Evolutionary conservation across 176 grass and related monocot species (phyloP).

Genomic region (Phoenix dactylifera): DNA sequence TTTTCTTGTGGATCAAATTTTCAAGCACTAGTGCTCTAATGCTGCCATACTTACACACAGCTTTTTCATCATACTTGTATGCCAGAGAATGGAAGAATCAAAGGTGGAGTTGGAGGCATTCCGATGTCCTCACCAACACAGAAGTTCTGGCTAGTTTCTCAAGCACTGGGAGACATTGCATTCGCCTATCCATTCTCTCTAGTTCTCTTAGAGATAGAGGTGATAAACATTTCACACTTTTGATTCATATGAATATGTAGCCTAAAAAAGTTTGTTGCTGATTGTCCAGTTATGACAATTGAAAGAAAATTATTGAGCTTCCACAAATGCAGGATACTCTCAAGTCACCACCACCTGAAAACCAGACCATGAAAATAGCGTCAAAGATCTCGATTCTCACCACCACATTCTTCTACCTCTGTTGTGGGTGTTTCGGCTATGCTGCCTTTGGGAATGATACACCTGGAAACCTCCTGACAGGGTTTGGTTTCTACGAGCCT

Average conservation of each 20-base stretch:
- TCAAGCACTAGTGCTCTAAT: no score
- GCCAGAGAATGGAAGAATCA: constrained; percentile 55
- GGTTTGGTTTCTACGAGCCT: constrained; percentile 62
- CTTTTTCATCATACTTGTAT: background rate
- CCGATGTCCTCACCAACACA: constrained; percentile 19
- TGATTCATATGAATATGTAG: background rate
- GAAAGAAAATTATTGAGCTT: no score
- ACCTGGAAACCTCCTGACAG: constrained; percentile 70
- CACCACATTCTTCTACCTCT: constrained; percentile 84
- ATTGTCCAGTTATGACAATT: no score
- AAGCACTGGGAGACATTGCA: constrained; percentile 53
- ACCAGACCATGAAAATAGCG: constrained; percentile 77
- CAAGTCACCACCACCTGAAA: constrained; percentile 60
- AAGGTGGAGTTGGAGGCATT: constrained; percentile 48
- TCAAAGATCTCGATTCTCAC: constrained; percentile 47
- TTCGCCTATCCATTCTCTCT: constrained; percentile 59
- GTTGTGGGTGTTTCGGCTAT: constrained; percentile 82
- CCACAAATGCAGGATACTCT: constrained; percentile 40
- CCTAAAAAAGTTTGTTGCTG: no score
- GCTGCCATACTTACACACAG: no score
- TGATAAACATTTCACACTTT: background rate
- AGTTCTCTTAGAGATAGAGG: constrained; percentile 67
- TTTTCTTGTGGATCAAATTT: no score
- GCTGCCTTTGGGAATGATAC: constrained; percentile 56
- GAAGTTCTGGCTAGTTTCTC: constrained; percentile 59